These are phyloP conservation scores for Xylaria polymorpha DNA, from an alignment of 2,329 filamentous ascomycete species.

Conservation along the genomic window DNA sequence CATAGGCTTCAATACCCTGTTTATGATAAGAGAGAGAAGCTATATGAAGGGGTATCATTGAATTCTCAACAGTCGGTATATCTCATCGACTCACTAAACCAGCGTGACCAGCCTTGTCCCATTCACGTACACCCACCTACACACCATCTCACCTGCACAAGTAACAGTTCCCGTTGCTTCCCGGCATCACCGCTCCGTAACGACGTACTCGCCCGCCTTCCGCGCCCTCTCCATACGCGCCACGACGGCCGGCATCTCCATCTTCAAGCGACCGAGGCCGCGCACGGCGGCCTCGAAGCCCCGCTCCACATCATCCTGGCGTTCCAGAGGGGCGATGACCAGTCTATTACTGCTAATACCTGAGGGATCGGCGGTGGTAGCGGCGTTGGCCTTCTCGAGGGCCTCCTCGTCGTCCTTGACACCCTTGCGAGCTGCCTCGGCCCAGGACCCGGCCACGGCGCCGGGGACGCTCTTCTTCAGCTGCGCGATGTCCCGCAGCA, in stretches of 20 bases:
- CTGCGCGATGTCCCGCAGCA: conserved; percentile 71
- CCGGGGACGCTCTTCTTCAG: conserved; percentile 67
- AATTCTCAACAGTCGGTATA: conserved; percentile 1
- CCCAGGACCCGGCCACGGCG: conserved; percentile 57
- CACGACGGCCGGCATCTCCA: conserved; percentile 70
- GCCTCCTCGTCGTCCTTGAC: conserved; percentile 61
- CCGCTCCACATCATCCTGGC: conserved; percentile 60
- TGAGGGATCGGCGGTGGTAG: neutral
- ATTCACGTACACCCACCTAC: too few species aligned
- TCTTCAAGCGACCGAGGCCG: conserved; percentile 65
- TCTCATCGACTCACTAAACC: neutral
- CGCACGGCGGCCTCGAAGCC: conserved; percentile 61
- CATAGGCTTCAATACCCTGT: neutral
- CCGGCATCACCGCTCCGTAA: conserved; percentile 54
- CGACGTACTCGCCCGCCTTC: conserved; percentile 68
- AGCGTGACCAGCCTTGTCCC: neutral
- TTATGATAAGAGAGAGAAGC: neutral
- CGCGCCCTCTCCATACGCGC: conserved; percentile 74
- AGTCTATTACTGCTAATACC: conserved; percentile 36
- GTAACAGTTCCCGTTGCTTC: neutral
- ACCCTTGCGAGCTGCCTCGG: conserved; percentile 55
- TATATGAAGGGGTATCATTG: conserved; percentile 30
- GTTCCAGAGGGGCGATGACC: conserved; percentile 54
- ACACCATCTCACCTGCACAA: neutral
- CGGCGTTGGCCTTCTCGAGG: conserved; percentile 48